Base-by-base conservation (phyloP, 2,329 filamentous ascomycete genomes). In the Boeremia lycopersici region DNA sequence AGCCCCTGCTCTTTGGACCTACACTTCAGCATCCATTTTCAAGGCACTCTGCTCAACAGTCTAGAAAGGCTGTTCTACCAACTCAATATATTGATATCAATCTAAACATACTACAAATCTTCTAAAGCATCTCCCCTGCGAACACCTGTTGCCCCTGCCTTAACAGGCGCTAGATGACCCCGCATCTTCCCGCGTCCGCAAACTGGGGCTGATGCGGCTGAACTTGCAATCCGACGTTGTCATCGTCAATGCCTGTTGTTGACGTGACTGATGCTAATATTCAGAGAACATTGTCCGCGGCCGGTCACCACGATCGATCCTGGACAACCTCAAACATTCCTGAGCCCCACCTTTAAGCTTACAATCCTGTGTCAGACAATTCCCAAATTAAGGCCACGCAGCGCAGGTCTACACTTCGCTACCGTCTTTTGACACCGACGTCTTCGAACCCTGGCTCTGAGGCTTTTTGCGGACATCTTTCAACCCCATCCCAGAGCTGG, bases 401-500 rank as follows among this genome's bases (percentile, higher is more conserved):
- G 19, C 19, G 19, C 19, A 23, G 5, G 19, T 39, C 10, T 39
- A 39, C 7, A 19, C 23, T 19, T 39, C 11, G 12, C 6, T 19
- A 12, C 3, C 36, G 7, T n/a, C 19, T n/a, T 39, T 26, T 6
- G 19, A 8, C 33, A 17, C 13, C 19, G 33, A 4, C 11, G 8
- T 26, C 8, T 34, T 25, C 19, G 17, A 8, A 12, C 29, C 25
- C 7, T 29, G 25, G 2, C 12, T 25, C 10, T 13, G 12, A n/a
- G 36, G 12, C 25, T 41, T 30, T 39, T 23, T 59, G 49, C 48
- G 62, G 54, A 70, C 58, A 53, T 70, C 68, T 0, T 56, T 57
- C 67, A 64, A 68, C 1, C 64, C 68, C 62, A 67, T 66, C 1
- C 64, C 64, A 23, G 58, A 57, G 19, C 65, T 59, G 11, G 52